Evolutionary conservation across 192 early-diverging fungal genomes (phyloP), one percentile per base, ranked within the genome.

Genomic region (Coemansia sp.): DNA sequence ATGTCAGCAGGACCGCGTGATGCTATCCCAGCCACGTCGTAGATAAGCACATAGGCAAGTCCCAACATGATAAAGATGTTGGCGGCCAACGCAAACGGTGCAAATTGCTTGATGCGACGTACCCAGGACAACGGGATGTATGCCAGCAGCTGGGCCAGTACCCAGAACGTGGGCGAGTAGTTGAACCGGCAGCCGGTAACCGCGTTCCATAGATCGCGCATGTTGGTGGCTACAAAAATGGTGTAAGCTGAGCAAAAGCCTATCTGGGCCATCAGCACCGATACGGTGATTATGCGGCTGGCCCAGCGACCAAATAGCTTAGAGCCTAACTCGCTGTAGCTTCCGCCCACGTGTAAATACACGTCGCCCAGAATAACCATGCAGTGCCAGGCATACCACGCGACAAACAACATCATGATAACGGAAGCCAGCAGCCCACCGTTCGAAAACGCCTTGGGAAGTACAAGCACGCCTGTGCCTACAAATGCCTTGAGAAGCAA

Each of bases 11-110:
- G 56, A 0, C 84, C 84, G 45, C 73, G 77, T 32, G 52, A 28
- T 42, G 49, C 29, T 3, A 81, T 65, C 18, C 20, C 28, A 10
- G 58, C 63, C 33, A 95, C 64, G 72, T 95, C 92, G 66, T 86
- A 91, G 59, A 85, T 85, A 69, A 96, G 89, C 57, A 98, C 82
- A 71, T 94, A 96, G 10, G 85, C 83, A 10, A 98, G 83, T 5
- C 96, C 96, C 48, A 90, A 42, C 67, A 96, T 85, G 59, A 98
- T 96, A 68, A 96, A 98, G 2, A 90, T 83, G 80, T 98, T 94
- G 48, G 94, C 96, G 25, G 95, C 85, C 50, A 98, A 77, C 3
- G 94, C 93, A 32, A 92, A 91, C 20, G 90, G 85, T 7, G 91
- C 91, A 64, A 97, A 89, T 67, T 92, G 88, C 67, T 93, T 91